Evolutionary conservation across 768 basidiomycete species (phyloP).

Genomic region (Russula compacta): DNA sequence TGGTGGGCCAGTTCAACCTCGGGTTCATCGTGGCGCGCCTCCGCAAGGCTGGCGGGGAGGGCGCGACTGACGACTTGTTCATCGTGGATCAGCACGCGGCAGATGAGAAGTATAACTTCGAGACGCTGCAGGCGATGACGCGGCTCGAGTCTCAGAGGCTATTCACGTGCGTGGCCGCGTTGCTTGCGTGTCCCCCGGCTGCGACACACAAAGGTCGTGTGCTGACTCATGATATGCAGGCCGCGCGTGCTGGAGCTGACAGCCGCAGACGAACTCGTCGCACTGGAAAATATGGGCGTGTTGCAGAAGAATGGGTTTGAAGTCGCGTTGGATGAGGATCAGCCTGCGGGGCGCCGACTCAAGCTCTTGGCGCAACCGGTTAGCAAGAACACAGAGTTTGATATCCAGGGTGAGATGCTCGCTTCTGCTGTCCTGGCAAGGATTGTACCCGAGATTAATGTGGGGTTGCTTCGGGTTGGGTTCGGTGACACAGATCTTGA

Average conservation of each 20-base stretch:
- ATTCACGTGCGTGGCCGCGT: conserved; percentile 48
- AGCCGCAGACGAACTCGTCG: conserved; percentile 82
- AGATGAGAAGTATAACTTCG: conserved; percentile 99
- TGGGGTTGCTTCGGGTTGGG: not conserved
- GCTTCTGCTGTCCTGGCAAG: not conserved
- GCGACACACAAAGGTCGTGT: not conserved
- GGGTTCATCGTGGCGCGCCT: conserved; percentile 88
- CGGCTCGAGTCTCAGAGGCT: conserved; percentile 80
- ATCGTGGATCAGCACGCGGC: conserved; percentile 96
- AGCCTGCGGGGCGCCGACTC: conserved; percentile 37
- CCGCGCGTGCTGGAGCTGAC: conserved; percentile 73
- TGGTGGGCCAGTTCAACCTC: conserved; percentile 91
- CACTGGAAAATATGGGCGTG: conserved; percentile 78
- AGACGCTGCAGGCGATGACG: conserved; percentile 85
- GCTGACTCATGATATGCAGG: conserved; percentile 32
- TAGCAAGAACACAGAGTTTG: conserved; percentile 86
- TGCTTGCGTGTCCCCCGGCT: not conserved
- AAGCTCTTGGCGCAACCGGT: conserved; percentile 76
- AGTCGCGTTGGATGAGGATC: conserved; percentile 45
- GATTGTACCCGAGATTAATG: not conserved
- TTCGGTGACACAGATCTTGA: conserved; percentile 59
- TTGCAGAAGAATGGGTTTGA: conserved; percentile 87
- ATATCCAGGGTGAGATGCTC: conserved; percentile 58
- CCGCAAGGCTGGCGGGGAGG: conserved; percentile 26
- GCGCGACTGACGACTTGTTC: conserved; percentile 70